Evolutionary conservation across 441 rosid species (phyloP).

Genomic region (Adansonia madagascariensis): DNA sequence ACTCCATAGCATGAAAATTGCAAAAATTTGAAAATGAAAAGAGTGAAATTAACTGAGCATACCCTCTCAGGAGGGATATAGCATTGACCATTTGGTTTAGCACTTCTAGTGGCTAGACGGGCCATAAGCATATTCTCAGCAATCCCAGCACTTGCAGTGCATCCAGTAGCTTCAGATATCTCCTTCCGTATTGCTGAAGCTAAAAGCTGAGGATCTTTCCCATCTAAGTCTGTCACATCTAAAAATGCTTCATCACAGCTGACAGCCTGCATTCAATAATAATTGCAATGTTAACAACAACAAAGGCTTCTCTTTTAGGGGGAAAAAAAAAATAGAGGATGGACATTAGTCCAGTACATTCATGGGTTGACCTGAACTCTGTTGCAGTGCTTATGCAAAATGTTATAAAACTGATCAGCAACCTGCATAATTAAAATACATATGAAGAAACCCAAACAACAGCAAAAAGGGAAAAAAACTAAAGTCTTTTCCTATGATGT

Average conservation of each 20-base stretch:
- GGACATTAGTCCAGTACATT: slow-evolving; percentile 22
- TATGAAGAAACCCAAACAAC: neutral
- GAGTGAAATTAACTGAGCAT: slow-evolving; percentile 19
- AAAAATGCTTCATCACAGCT: slow-evolving; percentile 98
- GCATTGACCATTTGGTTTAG: slow-evolving; percentile 93
- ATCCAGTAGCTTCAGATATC: slow-evolving; percentile 77
- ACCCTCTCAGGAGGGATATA: slow-evolving; percentile 70
- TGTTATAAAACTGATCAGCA: slow-evolving; percentile 84
- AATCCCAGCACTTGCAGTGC: slow-evolving; percentile 92
- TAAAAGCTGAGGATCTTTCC: slow-evolving; percentile 61
- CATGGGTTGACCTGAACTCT: slow-evolving; percentile 72
- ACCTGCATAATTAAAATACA: slow-evolving; percentile 53
- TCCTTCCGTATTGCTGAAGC: slow-evolving; percentile 77
- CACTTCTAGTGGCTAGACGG: slow-evolving; percentile 89
- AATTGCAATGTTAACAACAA: slow-evolving; percentile 27
- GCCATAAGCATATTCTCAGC: slow-evolving; percentile 95
- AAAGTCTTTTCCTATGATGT: neutral
- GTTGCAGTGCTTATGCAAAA: slow-evolving; percentile 79
- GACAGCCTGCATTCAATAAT: slow-evolving; percentile 63
- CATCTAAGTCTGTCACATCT: slow-evolving; percentile 57
- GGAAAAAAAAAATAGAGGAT: neutral
- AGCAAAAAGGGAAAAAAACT: neutral
- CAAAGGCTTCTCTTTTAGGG: slow-evolving; percentile 13
- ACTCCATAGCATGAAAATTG: slow-evolving; percentile 3
- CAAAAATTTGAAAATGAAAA: slow-evolving; percentile 6